phyloP scores from a whole-genome alignment of 2,329 filamentous ascomycete genomes.

The Botryotinia narcissicola region DNA sequence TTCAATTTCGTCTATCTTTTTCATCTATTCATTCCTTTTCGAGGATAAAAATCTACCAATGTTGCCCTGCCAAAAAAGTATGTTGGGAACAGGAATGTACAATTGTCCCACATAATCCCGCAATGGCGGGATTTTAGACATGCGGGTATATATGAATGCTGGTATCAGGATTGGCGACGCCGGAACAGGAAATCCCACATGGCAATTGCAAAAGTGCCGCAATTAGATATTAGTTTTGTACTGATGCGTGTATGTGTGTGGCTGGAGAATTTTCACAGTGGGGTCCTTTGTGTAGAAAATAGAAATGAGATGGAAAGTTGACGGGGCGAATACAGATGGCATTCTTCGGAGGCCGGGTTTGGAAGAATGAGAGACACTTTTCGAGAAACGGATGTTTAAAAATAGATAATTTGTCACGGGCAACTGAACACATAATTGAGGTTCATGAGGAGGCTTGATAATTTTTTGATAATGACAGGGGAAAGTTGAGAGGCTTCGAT shows the following conservation, averaged over 20 bases:
- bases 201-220: background rate
- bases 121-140: background rate
- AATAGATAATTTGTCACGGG: background rate
- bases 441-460: no score
- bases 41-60: background rate
- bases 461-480: background rate
- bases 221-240: background rate
- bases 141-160: background rate
- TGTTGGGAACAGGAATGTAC: background rate
- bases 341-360: background rate
- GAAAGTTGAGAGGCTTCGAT: background rate
- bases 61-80: background rate
- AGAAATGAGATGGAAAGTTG: background rate
- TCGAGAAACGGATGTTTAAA: background rate
- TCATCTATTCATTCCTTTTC: background rate
- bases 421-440: no score
- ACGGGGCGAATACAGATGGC: background rate
- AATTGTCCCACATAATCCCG: background rate
- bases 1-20: background rate
- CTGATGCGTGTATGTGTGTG: background rate
- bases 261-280: background rate
- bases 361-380: background rate
- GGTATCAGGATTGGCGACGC: background rate
- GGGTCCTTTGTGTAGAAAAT: background rate
- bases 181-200: constrained; percentile 3